Evolutionary conservation across 1,139 yeast species (phyloP).

Genomic region (Chernovozyma aurita): DNA sequence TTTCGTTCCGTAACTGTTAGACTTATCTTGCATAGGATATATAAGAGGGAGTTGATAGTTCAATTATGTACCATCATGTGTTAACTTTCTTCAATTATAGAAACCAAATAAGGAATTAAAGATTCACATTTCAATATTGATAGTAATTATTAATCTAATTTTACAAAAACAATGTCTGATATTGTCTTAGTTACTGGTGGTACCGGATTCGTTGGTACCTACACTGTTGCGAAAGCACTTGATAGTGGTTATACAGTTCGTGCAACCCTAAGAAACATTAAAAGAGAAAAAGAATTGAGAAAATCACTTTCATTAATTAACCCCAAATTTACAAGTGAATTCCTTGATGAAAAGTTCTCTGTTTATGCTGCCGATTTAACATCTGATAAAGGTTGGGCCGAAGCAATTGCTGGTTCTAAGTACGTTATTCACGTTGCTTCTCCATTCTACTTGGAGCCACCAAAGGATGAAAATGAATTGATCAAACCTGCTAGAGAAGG

Average conservation of each 20-base stretch:
- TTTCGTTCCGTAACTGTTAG: no score
- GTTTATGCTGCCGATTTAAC: constrained; percentile 11
- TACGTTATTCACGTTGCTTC: constrained; percentile 14
- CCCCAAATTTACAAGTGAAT: constrained; percentile 4
- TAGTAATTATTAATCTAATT: no score
- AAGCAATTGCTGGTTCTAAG: constrained; percentile 11
- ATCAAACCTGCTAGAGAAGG: constrained; percentile 12
- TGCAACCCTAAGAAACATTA: constrained; percentile 8
- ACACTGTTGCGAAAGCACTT: constrained; percentile 6
- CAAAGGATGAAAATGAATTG: constrained; percentile 8
- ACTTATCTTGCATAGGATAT: no score
- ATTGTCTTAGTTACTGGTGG: constrained; percentile 11
- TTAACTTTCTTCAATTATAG: no score
- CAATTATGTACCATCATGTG: no score
- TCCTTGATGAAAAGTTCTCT: constrained; percentile 2
- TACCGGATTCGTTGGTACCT: constrained; percentile 10
- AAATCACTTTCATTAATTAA: constrained; percentile 2
- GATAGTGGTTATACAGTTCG: constrained; percentile 8
- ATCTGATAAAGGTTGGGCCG: constrained; percentile 12
- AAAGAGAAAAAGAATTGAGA: constrained; percentile 4
- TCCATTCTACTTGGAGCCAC: constrained; percentile 8
- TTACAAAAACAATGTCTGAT: constrained; percentile 1
- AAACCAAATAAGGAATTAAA: no score
- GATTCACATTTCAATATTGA: no score
- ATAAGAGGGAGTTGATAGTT: no score